Evolutionary conservation across 179 eudicot species (phyloP), one percentile per base, ranked within the genome.

Genomic region (Monotropa hypopitys): DNA sequence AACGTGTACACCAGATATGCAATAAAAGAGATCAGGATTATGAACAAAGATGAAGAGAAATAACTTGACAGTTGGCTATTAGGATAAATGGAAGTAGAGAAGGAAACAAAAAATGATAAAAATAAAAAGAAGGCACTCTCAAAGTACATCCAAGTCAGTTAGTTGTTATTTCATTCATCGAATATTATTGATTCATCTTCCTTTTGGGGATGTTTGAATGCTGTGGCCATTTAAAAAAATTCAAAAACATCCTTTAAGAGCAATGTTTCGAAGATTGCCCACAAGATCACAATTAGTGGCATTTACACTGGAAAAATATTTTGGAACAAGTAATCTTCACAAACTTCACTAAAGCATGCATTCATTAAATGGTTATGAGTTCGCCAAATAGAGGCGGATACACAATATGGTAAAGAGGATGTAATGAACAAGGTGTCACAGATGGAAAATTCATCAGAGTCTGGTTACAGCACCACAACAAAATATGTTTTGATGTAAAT

Each of bases 61-160:
- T 74, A 16, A 75, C 32, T 8, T 18, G 0, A n/a, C n/a, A n/a
- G n/a, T n/a, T n/a, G n/a, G 18, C 4, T 45, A 56, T 26, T 12
- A 59, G 15, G 78, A 75, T 15, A 9, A 57, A 40, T 59, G 66
- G 59, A 53, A 75, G 23, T 26, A 53, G 62, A n/a, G 74, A 23
- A n/a, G 28, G 43, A 65, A 35, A 15, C n/a, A 7, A 16, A 15
- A 67, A 70, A 43, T 43, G 32, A 23, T 12, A 2, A 71, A 47
- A 46, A 15, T 21, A 16, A 49, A 30, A 30, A 16, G 26, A 51
- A 30, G 0, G 62, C 75, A 50, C 32, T 72, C 42, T 47, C 47
- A 38, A 54, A 53, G 49, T 53, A 20, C 32, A 40, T 35, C 49
- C 65, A 54, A 56, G 20, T 73, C 43, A 6, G 18, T 51, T 73